Base-by-base conservation (phyloP, 2,329 filamentous ascomycete species). In the Diaporthe vexans region DNA sequence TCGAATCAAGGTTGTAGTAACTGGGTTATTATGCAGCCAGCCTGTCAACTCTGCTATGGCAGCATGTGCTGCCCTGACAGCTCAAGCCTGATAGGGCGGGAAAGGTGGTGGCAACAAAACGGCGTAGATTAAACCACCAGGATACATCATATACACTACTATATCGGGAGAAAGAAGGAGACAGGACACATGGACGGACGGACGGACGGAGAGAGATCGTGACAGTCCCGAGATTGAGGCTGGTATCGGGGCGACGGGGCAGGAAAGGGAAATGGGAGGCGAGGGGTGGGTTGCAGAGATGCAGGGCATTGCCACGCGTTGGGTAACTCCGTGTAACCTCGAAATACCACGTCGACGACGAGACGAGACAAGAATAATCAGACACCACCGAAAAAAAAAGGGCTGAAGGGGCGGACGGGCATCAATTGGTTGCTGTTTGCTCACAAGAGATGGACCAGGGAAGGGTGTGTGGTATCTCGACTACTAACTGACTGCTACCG, bases 181-280 rank as follows among this genome's bases (percentile, higher is more conserved):
- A 15, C 43, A 21, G 58, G 40, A 67, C 21, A 48, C 37, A 37
- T 10, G 37, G 11, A 9, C 11, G 43, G 43, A 21, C 21, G 37
- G 11, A 9, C 11, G 43, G 43, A 21, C 21, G 33, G 13, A 54
- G 46, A 48, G 63, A 54, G 63, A 68, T 68, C 63, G 48, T 54
- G 63, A 54, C 63, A 40, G 15, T 68, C 63, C 63, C 48, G 63
- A 68, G 48, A 67, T 54, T 54, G 33, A 54, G 63, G 63, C 63
- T 68, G 46, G 37, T 5, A 33, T 33, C 6, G 29, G 29, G 29
- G 29, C 29, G 29, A 33, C 29, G 29, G 29, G 29, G 29, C 4
- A 7, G 10, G 21, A 7, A 48, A 21, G 8, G 19, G 46, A 10
- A 51, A n/a, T 4, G 7, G 21, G 21, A 61, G 15, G 57, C 1